These are phyloP conservation scores for Camillea tinctor DNA, from an alignment of 2,329 filamentous ascomycete genomes.

Conservation along the genomic window DNA sequence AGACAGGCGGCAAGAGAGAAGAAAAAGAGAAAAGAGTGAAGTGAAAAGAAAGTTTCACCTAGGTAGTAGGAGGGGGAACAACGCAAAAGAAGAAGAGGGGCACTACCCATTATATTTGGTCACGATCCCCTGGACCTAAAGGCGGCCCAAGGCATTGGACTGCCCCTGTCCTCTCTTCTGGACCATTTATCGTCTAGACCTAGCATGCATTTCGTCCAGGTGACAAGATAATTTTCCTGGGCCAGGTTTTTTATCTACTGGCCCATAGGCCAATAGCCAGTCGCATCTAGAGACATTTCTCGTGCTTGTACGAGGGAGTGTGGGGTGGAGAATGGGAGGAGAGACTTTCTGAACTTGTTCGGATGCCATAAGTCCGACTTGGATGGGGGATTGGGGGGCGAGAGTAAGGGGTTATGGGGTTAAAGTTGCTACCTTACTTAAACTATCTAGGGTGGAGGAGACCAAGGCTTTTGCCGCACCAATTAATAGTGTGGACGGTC, in stretches of 20 bases:
- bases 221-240: background rate
- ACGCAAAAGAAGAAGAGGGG: conserved; percentile 28
- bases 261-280: background rate
- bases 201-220: background rate
- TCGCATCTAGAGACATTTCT: background rate
- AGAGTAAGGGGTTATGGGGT: background rate
- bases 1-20: background rate
- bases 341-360: background rate
- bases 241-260: background rate
- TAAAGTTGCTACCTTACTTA: no score
- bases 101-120: conserved; percentile 14
- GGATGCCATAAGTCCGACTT: background rate
- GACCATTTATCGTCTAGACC: background rate
- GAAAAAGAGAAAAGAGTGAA: background rate
- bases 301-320: background rate
- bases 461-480: conserved; percentile 1
- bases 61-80: conserved; percentile 12
- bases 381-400: background rate
- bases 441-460: background rate
- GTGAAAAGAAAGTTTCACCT: conserved; percentile 13
- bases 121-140: background rate
- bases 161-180: background rate
- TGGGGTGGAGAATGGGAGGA: background rate
- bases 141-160: background rate
- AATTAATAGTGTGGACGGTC: background rate